A percentile compares a stretch with the other conserved stretches of the same genome.
phyloP scores from a whole-genome alignment of 306 rosid genomes.

The Vachellia collinsii region DNA sequence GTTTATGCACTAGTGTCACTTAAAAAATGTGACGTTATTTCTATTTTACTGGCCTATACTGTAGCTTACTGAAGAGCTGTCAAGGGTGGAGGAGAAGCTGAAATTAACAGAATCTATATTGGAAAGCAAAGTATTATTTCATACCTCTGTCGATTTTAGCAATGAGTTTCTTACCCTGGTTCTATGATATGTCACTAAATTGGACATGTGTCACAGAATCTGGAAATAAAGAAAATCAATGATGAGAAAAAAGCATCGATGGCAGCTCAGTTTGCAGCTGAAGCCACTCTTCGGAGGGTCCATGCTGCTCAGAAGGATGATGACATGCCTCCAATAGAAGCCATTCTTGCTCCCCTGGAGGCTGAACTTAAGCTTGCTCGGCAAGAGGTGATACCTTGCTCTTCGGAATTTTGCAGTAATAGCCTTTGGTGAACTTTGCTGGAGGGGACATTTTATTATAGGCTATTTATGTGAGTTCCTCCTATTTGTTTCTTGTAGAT shows the following conservation, averaged over 20 bases:
- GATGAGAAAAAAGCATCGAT: conserved; percentile 99
- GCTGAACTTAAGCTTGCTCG: conserved; percentile 99
- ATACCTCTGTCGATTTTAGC: conserved; percentile 35
- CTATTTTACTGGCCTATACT: conserved; percentile 33
- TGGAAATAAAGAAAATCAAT: conserved; percentile 96
- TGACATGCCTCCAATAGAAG: conserved; percentile 99
- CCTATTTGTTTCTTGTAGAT: conserved; percentile 58
- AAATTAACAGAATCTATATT: conserved; percentile 93
- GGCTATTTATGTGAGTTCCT: conserved; percentile 38
- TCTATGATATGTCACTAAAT: conserved; percentile 31
- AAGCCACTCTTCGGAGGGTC: conserved; percentile 98
- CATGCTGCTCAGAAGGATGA: conserved; percentile 99
- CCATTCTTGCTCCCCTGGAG: conserved; percentile 98
- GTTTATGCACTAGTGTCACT: conserved; percentile 12
- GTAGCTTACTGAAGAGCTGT: conserved; percentile 91
- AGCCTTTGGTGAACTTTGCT: background rate
- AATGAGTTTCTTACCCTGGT: conserved; percentile 26
- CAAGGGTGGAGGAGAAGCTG: conserved; percentile 87
- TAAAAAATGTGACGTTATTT: conserved; percentile 42
- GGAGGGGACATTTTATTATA: conserved; percentile 16
- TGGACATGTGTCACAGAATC: conserved; percentile 73
- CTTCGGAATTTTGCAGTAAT: conserved; percentile 26
- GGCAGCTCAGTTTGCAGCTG: conserved; percentile 99
- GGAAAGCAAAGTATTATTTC: conserved; percentile 80
- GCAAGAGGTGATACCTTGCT: conserved; percentile 70